These are phyloP conservation scores for Multifurca ochricompacta DNA, from an alignment of 768 basidiomycete genomes.

Conservation along the genomic window DNA sequence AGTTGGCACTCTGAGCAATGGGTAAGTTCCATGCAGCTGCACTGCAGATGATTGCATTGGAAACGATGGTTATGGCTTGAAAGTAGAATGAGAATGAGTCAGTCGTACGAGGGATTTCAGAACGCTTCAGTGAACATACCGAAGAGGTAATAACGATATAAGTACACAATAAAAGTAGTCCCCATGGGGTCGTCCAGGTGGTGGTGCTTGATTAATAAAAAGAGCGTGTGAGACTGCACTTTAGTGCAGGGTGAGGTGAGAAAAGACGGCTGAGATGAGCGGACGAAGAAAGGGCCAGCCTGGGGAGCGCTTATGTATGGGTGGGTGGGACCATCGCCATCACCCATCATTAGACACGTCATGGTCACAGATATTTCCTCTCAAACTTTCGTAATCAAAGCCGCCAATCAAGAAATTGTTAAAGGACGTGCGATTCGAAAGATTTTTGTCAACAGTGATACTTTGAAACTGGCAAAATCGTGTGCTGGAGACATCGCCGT, in stretches of 20 bases:
- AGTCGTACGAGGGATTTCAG: background rate
- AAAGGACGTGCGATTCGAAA: conserved; percentile 47
- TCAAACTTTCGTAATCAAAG: background rate
- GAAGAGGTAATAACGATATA: conserved; percentile 6
- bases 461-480: conserved; percentile 51
- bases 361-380: conserved; percentile 11
- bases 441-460: conserved; percentile 54
- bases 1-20: background rate
- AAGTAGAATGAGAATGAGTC: background rate
- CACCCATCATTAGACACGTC: no score
- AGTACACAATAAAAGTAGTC: background rate
- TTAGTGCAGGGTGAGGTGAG: background rate
- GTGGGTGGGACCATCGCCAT: no score
- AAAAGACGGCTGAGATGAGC: background rate
- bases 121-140: no score
- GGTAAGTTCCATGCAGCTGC: conserved; percentile 19
- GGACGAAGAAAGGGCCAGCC: background rate
- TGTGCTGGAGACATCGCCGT: conserved; percentile 64
- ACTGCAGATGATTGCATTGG: conserved; percentile 21
- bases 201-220: background rate
- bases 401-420: background rate
- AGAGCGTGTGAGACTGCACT: conserved; percentile 3
- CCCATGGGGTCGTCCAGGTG: background rate
- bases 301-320: no score
- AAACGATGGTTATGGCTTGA: conserved; percentile 11